Evolutionary conservation across 2,329 filamentous ascomycete species (phyloP), one percentile per base, ranked within the genome.

Genomic region (Fusarium sublunatum): DNA sequence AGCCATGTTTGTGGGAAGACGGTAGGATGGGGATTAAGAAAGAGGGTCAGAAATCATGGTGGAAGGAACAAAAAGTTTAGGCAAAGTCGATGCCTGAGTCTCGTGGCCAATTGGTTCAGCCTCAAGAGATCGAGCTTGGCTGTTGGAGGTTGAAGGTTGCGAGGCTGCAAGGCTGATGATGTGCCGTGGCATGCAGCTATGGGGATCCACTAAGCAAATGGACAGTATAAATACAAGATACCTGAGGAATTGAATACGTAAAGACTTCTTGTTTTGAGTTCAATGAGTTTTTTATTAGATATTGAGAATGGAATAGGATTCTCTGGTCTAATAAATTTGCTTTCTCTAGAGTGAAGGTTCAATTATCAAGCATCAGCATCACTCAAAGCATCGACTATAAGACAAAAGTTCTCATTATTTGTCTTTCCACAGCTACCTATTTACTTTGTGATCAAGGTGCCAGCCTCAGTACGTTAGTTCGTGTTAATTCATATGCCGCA

Each of bases 1-100:
- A 64, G 83, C 79, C 83, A 86, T 86, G 62, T 42, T 72, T 60
- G 58, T 13, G 36, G 44, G 44, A 54, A 42, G 34, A 36, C 32
- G 45, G 38, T 56, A 31, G 24, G 41, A 47, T 32, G 34, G 46
- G 26, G 41, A 53, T 57, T 59, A 49, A 10, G 49, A 52, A 24
- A 45, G 43, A 58, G 43, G 41, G 49, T 32, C 39, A 39, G 40
- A 53, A 60, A 58, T 53, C 69, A 71, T 69, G 64, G 25, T 58
- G 61, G 29, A 39, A 39, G 39, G 35, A 38, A 39, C 26, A 48
- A 51, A 22, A 58, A 48, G 35, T 25, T 35, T 39, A 24, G 52
- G 34, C 36, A 39, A 48, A 48, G 48, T 45, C 43, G 52, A 41
- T 61, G 53, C 26, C 58, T 52, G 55, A 40, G 46, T 65, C 45